Base-by-base conservation (phyloP, 2,329 filamentous ascomycete species). In the Penicillium italicum region DNA sequence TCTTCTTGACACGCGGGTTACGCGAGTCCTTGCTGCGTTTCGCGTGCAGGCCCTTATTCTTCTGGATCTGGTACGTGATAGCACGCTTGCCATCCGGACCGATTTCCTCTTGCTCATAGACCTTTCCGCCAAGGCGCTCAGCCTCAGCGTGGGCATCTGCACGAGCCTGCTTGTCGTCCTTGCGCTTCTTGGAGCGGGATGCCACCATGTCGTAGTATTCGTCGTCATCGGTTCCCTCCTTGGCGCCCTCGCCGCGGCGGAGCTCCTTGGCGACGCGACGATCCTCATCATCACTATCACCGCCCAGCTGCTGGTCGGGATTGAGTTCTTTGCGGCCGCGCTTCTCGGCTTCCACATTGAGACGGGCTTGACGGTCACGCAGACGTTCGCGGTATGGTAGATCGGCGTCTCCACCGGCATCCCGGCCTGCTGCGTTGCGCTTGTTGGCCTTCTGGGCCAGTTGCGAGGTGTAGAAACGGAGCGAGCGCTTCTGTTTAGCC, bases 401-500 rank as follows among this genome's bases (percentile, higher is more conserved):
- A 80, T 91, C 63, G 69, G 82, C 58, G 75, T 83, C 61, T 72
- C 82, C 55, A 75, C 81, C 54, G 78, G 87, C 60, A 82, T 90
- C 71, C 80, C 86, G 38, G 79, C 86, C 61, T 82, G 88, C 74
- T 77, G 76, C 58, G 67, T 85, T 64, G 71, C 80, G 90, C 72
- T 90, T 92, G 77, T 91, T 96, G 54, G 90, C 86, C 76, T 97
- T 97, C 72, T 97, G 93, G 28, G 90, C 88, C 62, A 99, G 94
- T 72, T 99, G 94, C 3, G 92, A 96, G 2, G 95, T 97, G 82
- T 99, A 99, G 80, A 99, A 99, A 60, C 91, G 89, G 55, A 99
- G 83, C 61, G 85, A 91, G 80, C 95, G 96, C 81, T 94, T 96
- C 74, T 89, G 89, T 57, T 85, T 84, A 0, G 87, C 89, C 76